Evolutionary conservation across 164 flowering plant species (phyloP).

Genomic region (Vitis labrusca): DNA sequence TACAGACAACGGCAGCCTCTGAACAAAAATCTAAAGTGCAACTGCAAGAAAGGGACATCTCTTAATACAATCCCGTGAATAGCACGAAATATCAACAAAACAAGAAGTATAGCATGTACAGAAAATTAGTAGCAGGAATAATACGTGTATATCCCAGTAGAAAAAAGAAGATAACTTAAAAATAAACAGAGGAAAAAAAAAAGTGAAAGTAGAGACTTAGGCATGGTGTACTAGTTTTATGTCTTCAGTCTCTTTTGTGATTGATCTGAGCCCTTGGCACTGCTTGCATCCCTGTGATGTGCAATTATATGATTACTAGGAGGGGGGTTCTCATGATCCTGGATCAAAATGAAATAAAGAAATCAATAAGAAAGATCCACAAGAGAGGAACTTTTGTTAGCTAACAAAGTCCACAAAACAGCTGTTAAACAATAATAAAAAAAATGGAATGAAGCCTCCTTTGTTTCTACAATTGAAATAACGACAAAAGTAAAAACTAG

Average conservation of each 20-base stretch:
- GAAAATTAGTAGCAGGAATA: not conserved
- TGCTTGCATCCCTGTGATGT: slow-evolving; percentile 26
- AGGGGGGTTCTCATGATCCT: slow-evolving; percentile 29
- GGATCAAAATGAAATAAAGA: slow-evolving; percentile 1
- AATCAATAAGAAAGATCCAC: not conserved
- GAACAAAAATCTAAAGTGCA: not conserved
- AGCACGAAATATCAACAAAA: not conserved
- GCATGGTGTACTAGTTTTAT: slow-evolving; percentile 10
- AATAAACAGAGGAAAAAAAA: not conserved
- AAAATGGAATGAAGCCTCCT: not conserved
- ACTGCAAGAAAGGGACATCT: not conserved
- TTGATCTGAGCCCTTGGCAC: slow-evolving; percentile 45
- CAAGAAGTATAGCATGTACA: not conserved
- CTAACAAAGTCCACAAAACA: not conserved
- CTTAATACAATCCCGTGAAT: slow-evolving; percentile 1
- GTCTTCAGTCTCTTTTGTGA: slow-evolving; percentile 56
- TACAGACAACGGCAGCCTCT: slow-evolving; percentile 5
- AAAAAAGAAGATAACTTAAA: not conserved
- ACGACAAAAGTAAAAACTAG: no score
- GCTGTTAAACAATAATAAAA: not conserved
- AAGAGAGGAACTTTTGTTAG: not conserved
- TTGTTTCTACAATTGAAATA: no score
- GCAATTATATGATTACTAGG: slow-evolving; percentile 14
- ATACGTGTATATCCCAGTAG: not conserved
- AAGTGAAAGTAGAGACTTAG: not conserved